Base-by-base conservation (phyloP, 169 alveolate genomes). In the Babesia ovata region DNA sequence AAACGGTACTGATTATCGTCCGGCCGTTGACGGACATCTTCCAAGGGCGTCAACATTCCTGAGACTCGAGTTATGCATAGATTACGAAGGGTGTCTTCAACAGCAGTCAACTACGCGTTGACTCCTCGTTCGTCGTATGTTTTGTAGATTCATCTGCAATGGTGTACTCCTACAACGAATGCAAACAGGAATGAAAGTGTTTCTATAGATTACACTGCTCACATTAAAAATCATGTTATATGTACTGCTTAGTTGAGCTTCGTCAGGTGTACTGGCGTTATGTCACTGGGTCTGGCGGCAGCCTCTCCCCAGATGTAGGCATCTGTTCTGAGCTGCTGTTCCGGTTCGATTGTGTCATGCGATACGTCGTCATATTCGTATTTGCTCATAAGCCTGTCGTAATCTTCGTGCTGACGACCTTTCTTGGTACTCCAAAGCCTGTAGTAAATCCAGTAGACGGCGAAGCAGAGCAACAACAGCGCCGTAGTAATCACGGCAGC, bases 241-340 rank as follows among this genome's bases (percentile, higher is more conserved):
- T 7, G n/a, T 0, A 33, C 76, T 21, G 50, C 24, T 39, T 22
- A 56, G 19, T 75, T 33, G 28, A 69, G 22, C 46, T 70, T 73
- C 8, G 85, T 29, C 39, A 83, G 63, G 49, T 76, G 70, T 42
- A 83, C 86, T 10, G 90, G 90, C 24, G 90, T 83, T 19, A 83
- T 82, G 29, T 83, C 90, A 33, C 85, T 70, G 60, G 79, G 69
- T 17, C 79, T 57, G 16, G 77, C 67, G 26, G 33, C 75, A 28
- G 84, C 67, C 75, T 69, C 63, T 59, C 86, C 84, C 90, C 90
- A 83, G 42, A 73, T 28, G 63, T 76, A 65, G 10, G 78, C 79
- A 28, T 45, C 82, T 10, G 78, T 36, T 16, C 19, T 39, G 36
- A 66, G 61, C 7, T 69, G 72, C 22, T 83, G 83, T 22, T 79